Base-by-base conservation (phyloP, 352 stramenopile species). In the Globisporangium paddicum region DNA sequence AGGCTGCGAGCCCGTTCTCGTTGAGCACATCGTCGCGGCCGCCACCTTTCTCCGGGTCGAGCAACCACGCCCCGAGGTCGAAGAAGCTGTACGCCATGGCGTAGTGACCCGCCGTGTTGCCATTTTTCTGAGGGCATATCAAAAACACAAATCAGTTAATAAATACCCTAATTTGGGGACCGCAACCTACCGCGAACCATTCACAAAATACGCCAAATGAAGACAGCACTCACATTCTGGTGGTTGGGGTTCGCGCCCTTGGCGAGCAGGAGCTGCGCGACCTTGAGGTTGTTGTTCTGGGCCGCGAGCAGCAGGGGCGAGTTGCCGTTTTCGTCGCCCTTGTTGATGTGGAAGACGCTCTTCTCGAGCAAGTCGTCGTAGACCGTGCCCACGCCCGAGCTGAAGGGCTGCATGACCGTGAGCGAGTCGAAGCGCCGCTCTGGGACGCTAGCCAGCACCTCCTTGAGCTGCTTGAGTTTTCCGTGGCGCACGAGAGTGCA, bases 101-200 rank as follows among this genome's bases (percentile, higher is more conserved):
- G 69, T 96, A 98, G 66, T 98, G 93, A 38, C 96, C 81, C 0
- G 91, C 76, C 1, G 93, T 98, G 63, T 98, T 96, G 28, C 93
- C 93, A 44, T 82, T 70, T 70, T 79, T 86, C 77, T 87, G 53
- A 25, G n/a, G n/a, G n/a, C n/a, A 13, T 21, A 44, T 54, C 21
- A 60, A 26, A 41, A n/a, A 2, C 35, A 21, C 5, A 14, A 16
- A 25, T 61, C 56, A 68, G 28, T 41, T 21, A 30, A 26, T 32
- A 59, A 35, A 19, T 49, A 46, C n/a, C 50, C 13, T 32, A 60
- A 53, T 11, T n/a, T n/a, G n/a, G n/a, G 7, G 19, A 14, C 8
- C 25, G 48, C 18, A 47, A 30, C 32, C 30, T 25, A n/a, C 46
- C 28, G 23, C 30, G 18, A 9, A 11, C 14, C 13, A 21, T 11